A percentile compares a stretch with the other conserved stretches of the same genome.
Evolutionary conservation across 148 eudicot genomes (phyloP).

Genomic region (Vaccinium vitisidaea): DNA sequence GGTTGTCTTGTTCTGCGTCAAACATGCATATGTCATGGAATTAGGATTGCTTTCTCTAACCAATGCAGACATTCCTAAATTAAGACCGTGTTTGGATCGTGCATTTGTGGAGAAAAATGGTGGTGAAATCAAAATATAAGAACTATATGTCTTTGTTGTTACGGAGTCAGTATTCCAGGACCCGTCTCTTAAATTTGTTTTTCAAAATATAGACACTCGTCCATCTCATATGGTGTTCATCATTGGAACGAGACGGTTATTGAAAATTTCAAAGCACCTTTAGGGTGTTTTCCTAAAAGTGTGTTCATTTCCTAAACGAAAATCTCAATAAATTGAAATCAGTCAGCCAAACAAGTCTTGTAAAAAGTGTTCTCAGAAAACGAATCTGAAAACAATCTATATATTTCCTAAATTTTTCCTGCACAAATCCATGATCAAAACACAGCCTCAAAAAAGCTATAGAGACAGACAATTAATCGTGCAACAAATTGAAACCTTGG

Average conservation of each 20-base stretch:
- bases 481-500: slow-evolving; percentile 48
- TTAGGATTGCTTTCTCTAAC: background rate
- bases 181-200: background rate
- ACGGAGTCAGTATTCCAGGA: background rate
- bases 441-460: background rate
- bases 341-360: background rate
- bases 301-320: background rate
- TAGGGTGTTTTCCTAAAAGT: background rate
- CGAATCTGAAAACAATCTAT: background rate
- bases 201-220: background rate
- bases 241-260: background rate
- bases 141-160: background rate
- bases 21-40: background rate
- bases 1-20: slow-evolving; percentile 49
- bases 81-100: background rate
- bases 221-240: background rate
- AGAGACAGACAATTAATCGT: background rate
- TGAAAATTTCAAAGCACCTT: background rate
- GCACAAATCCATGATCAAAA: background rate
- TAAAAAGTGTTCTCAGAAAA: background rate
- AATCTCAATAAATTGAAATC: background rate
- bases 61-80: background rate
- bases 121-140: background rate
- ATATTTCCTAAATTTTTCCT: background rate
- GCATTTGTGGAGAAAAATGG: background rate